A percentile compares a stretch with the other conserved stretches of the same genome.
phyloP scores from a whole-genome alignment of 2,329 filamentous ascomycete genomes.

The Aureobasidium musti region DNA sequence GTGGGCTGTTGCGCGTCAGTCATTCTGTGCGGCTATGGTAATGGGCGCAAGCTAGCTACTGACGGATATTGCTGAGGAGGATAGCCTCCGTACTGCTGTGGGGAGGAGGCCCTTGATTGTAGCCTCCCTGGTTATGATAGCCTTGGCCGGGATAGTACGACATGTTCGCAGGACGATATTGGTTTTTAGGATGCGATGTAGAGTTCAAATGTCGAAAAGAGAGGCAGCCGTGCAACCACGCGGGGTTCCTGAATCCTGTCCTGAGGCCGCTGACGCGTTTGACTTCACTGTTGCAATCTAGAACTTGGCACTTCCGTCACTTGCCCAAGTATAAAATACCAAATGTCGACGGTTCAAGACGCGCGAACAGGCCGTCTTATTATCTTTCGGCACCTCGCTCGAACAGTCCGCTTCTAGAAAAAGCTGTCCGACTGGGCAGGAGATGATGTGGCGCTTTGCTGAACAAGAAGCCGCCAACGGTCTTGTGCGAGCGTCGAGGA shows the following conservation, averaged over 20 bases:
- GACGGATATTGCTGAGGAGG: constrained; percentile 33
- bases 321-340: not conserved
- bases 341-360: not conserved
- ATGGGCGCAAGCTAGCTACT: constrained; percentile 4
- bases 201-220: not conserved
- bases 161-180: constrained; percentile 16
- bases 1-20: constrained; percentile 22
- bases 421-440: constrained; percentile 3
- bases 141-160: constrained; percentile 31
- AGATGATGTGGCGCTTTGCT: constrained; percentile 20
- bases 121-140: constrained; percentile 33
- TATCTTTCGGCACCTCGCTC: not conserved
- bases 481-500: too few species aligned
- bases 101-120: constrained; percentile 45
- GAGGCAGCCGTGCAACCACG: not conserved
- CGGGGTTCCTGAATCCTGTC: not conserved
- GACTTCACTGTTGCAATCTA: not conserved
- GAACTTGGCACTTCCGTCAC: constrained; percentile 17
- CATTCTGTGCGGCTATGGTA: not conserved
- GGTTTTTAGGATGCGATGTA: not conserved
- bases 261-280: constrained; percentile 1
- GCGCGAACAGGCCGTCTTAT: constrained; percentile 13
- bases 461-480: not conserved
- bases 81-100: constrained; percentile 42
- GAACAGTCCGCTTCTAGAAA: not conserved